phyloP scores from a whole-genome alignment of 2,329 filamentous ascomycete species.

The Sporothrix mexicana region DNA sequence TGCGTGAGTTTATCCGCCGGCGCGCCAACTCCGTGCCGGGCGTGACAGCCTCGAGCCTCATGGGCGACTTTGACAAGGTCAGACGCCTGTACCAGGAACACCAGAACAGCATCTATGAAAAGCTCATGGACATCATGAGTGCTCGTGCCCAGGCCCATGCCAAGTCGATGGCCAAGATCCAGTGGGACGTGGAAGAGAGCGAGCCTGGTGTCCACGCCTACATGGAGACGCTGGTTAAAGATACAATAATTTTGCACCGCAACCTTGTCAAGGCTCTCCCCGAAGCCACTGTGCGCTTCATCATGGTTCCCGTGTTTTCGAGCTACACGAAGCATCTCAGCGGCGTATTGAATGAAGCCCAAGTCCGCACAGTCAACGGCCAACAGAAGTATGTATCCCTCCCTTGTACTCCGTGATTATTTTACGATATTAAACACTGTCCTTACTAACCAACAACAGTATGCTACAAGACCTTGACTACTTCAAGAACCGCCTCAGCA shows the following conservation, averaged over 20 bases:
- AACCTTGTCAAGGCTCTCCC: slow-evolving; percentile 83
- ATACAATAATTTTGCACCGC: slow-evolving; percentile 82
- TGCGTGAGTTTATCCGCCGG: slow-evolving; percentile 87
- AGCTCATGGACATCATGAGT: slow-evolving; percentile 91
- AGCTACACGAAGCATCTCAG: slow-evolving; percentile 83
- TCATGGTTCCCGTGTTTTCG: slow-evolving; percentile 84
- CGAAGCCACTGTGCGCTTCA: slow-evolving; percentile 75
- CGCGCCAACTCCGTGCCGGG: slow-evolving; percentile 63
- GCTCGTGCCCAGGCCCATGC: slow-evolving; percentile 75
- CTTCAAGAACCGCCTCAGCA: slow-evolving; percentile 72
- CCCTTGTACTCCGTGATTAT: not conserved
- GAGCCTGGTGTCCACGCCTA: slow-evolving; percentile 63
- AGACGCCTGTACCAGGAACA: slow-evolving; percentile 85
- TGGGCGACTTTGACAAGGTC: slow-evolving; percentile 88
- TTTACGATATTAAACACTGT: not conserved
- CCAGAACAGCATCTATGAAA: slow-evolving; percentile 88
- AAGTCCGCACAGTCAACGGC: slow-evolving; percentile 69
- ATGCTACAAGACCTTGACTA: slow-evolving; percentile 78
- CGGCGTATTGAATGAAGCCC: slow-evolving; percentile 68
- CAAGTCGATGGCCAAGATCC: slow-evolving; percentile 72
- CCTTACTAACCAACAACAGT: slow-evolving; percentile 52
- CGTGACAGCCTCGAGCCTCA: slow-evolving; percentile 57
- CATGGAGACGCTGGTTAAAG: slow-evolving; percentile 86
- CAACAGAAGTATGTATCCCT: slow-evolving; percentile 68
- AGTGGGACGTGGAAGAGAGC: slow-evolving; percentile 67